Base-by-base conservation (phyloP, 2,329 filamentous ascomycete species). In the Colletotrichum endophyticum region DNA sequence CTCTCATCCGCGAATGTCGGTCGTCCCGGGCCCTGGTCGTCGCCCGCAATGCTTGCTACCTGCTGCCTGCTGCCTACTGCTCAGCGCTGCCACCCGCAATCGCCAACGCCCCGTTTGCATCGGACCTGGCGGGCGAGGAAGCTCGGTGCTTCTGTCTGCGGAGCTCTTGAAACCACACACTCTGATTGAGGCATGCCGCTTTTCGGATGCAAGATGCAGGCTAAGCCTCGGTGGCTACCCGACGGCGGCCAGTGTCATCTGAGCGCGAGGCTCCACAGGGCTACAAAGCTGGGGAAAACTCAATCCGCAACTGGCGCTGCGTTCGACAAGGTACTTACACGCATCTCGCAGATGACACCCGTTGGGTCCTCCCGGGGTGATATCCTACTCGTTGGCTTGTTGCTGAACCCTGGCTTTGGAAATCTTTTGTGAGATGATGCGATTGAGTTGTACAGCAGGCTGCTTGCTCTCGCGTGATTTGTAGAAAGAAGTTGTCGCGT, bases 101-200 rank as follows among this genome's bases (percentile, higher is more conserved):
- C 62, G 56, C 63, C 34, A 73, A 59, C 32, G 63, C 32, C 66
- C 57, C 59, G 32, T 22, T n/a, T 64, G 16, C 27, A 27, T 66
- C 59, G 13, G 32, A 30, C 36, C 19, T 30, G 36, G 59, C 19
- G 12, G 59, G n/a, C 19, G 22, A 22, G 28, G 62, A 62, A 70
- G 62, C 64, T 66, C 49, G 22, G 59, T 72, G 72, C 72, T 8
- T 39, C 36, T 59, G 57, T 28, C 75, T 22, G 9, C 53, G 27
- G 34, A 75, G 62, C 66, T 68, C 67, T 72, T 75, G 72, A 75
- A 75, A 77, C 72, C 75, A 67, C 32, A 28, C 32, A 36, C 61
- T 56, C 34, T 56, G 53, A 62, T 75, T 56, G 66, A 77, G 19
- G 67, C 53, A 70, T 56, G 22, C 67, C n/a, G 39, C 61, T 53